Evolutionary conservation across 1,284 basidiomycete species (phyloP), one percentile per base, ranked within the genome.

Genomic region (Microstroma glucosiphilum): DNA sequence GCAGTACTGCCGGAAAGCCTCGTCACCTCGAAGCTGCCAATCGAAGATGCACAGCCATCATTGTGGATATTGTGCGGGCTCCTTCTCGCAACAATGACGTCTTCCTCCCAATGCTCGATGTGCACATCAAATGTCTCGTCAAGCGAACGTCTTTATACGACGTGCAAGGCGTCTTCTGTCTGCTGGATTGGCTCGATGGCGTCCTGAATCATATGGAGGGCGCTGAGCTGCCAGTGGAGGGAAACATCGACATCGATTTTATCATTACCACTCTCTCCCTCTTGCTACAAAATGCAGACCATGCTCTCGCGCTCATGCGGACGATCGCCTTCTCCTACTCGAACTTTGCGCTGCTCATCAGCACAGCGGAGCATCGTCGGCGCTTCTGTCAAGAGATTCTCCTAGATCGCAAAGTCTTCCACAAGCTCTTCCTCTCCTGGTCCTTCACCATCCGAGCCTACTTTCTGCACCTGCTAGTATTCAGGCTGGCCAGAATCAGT

Each of bases 371-470:
- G 46, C 67, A 75, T 42, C 71, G 74, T 23, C 51, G 58, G 42
- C 66, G 69, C 46, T 76, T 76, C 59, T 75, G 69, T 62, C 72
- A 76, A 53, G 68, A 73, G 59, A 76, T 75, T 51, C 56, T 76
- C 46, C 67, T 76, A 57, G 66, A 76, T 43, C 65, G 70, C 9
- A 56, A 40, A 40, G 63, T 76, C 37, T 76, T 76, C 63, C 65
- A 76, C 40, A 76, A 76, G 66, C 70, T 76, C 37, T 76, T 76
- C 67, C 59, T 76, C 4, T 76, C 74, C 26, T 76, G 74, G 74
- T 76, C 74, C 13, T 75, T 76, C 60, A 74, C 72, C 43, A 76
- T 76, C 42, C 69, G 74, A 7, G 74, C 74, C n/a, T 76, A 76
- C 64, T 76, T 73, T 46, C 58, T 76, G 42, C 74, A 76, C 41